Base-by-base conservation (phyloP, 371 early-diverging fungal species). In the Zancudomyces culisetae region DNA sequence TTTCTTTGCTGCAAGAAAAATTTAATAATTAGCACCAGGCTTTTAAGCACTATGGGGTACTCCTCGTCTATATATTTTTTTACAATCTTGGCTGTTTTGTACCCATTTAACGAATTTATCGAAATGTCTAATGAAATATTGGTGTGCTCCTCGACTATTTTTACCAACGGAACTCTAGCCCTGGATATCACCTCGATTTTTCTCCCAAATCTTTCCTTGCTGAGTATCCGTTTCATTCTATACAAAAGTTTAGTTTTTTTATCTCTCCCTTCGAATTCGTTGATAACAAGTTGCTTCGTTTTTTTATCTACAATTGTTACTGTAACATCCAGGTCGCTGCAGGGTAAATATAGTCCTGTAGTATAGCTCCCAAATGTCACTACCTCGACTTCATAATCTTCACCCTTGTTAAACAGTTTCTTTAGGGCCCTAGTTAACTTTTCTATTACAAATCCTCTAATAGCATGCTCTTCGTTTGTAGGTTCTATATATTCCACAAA, bases 161-260 rank as follows among this genome's bases (percentile, higher is more conserved):
- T 98, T 52, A 98, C 76, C 45, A 98, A 87, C 3, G 98, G 98
- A 2, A 96, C 90, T 63, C 83, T 66, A 1, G 75, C 75, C 18
- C 57, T 51, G 15, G 64, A 48, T 53, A 75, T 68, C 18, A 69
- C 64, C 23, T 56, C 55, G 28, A 70, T 45, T 20, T 54, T 50
- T 0, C 6, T 19, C 13, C 61, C 55, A 10, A 75, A 55, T 2
- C 59, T 59, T 0, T 20, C 29, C 8, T 42, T 28, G 30, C 55
- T 61, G 39, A 70, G 27, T 41, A 49, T 50, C 24, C 43, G 42
- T 2, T 66, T 53, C 28, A 76, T 52, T 2, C 39, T 54, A 30
- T 57, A 49, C 18, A 75, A 41, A 26, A 60, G 62, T 19, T 57
- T 39, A n/a, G 60, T 47, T 0, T 68, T 39, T 15, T 57, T 60